Evolutionary conservation across 2,329 filamentous ascomycete species (phyloP).

Genomic region (Teratosphaeriaceae sp.): DNA sequence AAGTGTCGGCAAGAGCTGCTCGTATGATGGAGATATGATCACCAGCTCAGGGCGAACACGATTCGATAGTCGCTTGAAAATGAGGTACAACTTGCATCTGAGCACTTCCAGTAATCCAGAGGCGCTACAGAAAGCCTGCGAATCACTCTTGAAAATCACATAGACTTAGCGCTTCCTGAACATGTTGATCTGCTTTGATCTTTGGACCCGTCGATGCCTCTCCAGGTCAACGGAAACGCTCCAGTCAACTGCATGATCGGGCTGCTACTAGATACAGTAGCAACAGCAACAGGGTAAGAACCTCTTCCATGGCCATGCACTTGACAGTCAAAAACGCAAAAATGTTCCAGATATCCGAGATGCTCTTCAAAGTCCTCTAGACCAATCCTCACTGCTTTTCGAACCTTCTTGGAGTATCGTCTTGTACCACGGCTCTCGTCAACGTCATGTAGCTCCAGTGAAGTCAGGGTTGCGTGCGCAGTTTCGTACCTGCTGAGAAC

Average conservation of each 20-base stretch:
- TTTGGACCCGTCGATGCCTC: not conserved
- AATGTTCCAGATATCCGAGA: not conserved
- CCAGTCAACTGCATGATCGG: not conserved
- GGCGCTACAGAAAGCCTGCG: not conserved
- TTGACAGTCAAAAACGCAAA: not conserved
- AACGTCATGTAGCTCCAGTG: not conserved
- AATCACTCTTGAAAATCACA: not conserved
- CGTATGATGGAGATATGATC: not conserved
- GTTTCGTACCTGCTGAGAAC: not conserved
- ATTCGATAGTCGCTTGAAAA: not conserved
- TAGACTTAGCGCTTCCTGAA: not conserved
- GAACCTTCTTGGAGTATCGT: not conserved
- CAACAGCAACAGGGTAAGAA: not conserved
- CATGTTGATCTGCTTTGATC: not conserved
- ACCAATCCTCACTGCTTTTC: not conserved
- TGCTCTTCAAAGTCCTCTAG: not conserved
- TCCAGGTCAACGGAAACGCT: not conserved
- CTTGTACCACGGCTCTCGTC: not conserved
- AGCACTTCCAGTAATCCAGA: not conserved
- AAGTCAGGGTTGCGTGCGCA: not conserved
- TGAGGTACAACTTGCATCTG: not conserved
- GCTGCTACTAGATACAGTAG: not conserved
- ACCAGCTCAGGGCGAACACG: not conserved
- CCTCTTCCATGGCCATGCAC: not conserved
- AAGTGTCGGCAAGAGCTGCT: not conserved